phyloP scores from a whole-genome alignment of 2,329 filamentous ascomycete species.

The Exophiala alcalophila region DNA sequence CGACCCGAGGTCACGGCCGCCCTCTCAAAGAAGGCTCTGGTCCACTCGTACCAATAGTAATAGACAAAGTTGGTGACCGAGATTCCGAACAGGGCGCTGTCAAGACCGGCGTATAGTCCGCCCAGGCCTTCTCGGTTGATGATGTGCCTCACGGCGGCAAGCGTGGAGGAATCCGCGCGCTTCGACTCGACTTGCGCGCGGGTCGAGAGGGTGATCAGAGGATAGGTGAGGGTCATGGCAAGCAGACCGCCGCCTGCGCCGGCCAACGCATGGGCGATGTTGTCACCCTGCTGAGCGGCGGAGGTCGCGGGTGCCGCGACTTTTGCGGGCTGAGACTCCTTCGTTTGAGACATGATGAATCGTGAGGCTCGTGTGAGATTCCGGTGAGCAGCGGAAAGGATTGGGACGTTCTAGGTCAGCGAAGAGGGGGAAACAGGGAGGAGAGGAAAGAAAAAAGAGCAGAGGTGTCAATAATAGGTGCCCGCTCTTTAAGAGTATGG shows the following conservation, averaged over 20 bases:
- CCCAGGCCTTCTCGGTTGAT: conserved; percentile 84
- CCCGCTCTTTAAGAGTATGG: conserved; percentile 18
- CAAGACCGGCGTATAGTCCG: conserved; percentile 88
- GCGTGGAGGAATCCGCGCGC: conserved; percentile 79
- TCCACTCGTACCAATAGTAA: conserved; percentile 99
- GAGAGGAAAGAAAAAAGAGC: conserved; percentile 1
- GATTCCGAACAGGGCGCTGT: conserved; percentile 94
- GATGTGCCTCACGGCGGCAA: conserved; percentile 79
- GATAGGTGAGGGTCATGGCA: conserved; percentile 95
- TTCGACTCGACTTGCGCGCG: conserved; percentile 97
- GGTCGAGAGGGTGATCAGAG: conserved; percentile 94
- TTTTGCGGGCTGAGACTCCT: conserved; percentile 18
- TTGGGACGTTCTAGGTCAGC: neutral
- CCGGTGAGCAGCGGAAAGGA: neutral
- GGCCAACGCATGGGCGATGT: conserved; percentile 90
- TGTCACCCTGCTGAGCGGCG: conserved; percentile 82
- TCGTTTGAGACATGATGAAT: conserved; percentile 24
- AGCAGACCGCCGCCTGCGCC: conserved; percentile 90
- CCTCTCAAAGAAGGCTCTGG: conserved; percentile 74
- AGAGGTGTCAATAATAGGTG: conserved; percentile 10
- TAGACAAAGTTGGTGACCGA: conserved; percentile 99
- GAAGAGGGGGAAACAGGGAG: conserved; percentile 1
- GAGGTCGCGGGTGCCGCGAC: conserved; percentile 55
- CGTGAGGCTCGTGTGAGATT: neutral
- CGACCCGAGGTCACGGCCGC: conserved; percentile 72